phyloP scores from a whole-genome alignment of 1,284 basidiomycete species.

The Schizopora paradoxa region DNA sequence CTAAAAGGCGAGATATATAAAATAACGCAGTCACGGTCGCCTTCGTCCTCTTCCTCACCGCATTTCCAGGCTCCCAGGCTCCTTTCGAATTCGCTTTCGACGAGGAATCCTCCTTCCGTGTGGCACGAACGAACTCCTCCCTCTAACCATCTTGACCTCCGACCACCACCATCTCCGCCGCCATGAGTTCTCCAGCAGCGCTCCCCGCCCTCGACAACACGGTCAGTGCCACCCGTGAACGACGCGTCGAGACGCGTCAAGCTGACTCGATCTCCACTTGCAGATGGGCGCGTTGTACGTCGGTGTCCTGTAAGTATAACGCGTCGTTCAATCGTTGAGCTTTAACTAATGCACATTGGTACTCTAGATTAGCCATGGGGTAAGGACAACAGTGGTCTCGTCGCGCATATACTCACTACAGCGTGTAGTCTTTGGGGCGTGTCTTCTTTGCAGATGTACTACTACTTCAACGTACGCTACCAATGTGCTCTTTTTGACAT shows the following conservation, averaged over 20 bases:
- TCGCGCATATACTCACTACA: neutral
- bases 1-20: too few relatives aligned
- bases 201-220: slow-evolving; percentile 5
- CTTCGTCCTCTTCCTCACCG: too few relatives aligned
- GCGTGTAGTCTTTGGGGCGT: neutral
- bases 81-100: too few relatives aligned
- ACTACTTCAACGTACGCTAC: slow-evolving; percentile 5
- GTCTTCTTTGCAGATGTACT: slow-evolving; percentile 2
- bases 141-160: too few relatives aligned
- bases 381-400: neutral
- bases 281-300: slow-evolving; percentile 4
- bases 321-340: neutral
- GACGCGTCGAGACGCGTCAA: too few relatives aligned
- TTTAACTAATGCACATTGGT: neutral
- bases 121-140: too few relatives aligned
- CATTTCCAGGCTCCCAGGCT: too few relatives aligned
- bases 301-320: slow-evolving; percentile 1
- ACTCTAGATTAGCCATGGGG: slow-evolving; percentile 1
- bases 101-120: too few relatives aligned
- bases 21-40: too few relatives aligned
- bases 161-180: too few relatives aligned
- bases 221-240: too few relatives aligned
- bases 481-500: neutral
- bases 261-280: neutral
- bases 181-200: slow-evolving; percentile 5